Conservation (phyloP, 345 rosid genomes). For the Xanthoceras sorbifolium region DNA sequence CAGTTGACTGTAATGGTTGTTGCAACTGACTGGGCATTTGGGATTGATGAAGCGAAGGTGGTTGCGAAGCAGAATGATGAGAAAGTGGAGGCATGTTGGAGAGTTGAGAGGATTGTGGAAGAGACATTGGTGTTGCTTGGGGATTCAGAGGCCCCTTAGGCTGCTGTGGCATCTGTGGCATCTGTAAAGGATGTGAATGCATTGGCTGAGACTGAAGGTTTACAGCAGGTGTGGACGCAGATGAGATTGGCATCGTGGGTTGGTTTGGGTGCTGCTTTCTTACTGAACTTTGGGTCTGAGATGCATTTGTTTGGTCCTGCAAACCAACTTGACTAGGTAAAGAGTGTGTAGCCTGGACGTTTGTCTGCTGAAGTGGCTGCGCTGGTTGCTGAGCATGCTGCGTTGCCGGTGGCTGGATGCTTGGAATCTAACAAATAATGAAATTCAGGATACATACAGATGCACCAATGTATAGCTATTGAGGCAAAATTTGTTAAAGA, state of each 20-base stretch:
- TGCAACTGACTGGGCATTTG: slow-evolving; percentile 70
- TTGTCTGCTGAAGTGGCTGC: slow-evolving; percentile 53
- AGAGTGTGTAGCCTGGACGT: slow-evolving; percentile 45
- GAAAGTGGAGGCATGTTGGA: slow-evolving; percentile 49
- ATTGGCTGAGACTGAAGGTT: slow-evolving; percentile 64
- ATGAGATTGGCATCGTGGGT: slow-evolving; percentile 46
- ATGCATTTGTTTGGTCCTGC: slow-evolving; percentile 54
- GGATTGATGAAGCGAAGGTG: slow-evolving; percentile 55
- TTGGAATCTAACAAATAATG: slow-evolving; percentile 57
- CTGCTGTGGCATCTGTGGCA: slow-evolving; percentile 58
- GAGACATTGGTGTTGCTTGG: slow-evolving; percentile 43
- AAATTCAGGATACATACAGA: slow-evolving; percentile 19
- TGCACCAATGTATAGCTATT: slow-evolving; percentile 12
- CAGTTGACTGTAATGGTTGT: slow-evolving; percentile 58
- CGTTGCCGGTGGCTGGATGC: slow-evolving; percentile 50
- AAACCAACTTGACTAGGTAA: slow-evolving; percentile 46
- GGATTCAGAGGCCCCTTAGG: slow-evolving; percentile 66
- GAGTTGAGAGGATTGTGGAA: slow-evolving; percentile 62
- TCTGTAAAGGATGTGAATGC: slow-evolving; percentile 53
- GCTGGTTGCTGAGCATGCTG: slow-evolving; percentile 64
- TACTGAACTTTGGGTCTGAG: slow-evolving; percentile 49
- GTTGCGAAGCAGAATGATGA: slow-evolving; percentile 64
- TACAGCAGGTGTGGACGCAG: slow-evolving; percentile 48
- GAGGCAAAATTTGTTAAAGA: slow-evolving; percentile 15
- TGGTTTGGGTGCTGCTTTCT: slow-evolving; percentile 67